phyloP scores from a whole-genome alignment of 805 yeast genomes.

The Yamadazyma ubonensis region DNA sequence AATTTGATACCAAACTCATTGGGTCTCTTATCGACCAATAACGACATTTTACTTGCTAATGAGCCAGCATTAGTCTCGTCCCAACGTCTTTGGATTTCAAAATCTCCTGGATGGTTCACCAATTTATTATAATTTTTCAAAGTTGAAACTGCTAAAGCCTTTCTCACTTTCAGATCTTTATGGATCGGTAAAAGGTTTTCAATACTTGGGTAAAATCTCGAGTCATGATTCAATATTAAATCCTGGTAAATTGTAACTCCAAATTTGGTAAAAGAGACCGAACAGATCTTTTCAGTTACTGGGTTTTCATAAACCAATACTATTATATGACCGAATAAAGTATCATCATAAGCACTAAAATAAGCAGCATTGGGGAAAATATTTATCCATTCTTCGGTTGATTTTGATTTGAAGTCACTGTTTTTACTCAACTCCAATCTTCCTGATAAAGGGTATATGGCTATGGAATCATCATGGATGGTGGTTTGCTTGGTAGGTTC shows the following conservation, averaged over 20 bases:
- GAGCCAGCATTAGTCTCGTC: conserved; percentile 88
- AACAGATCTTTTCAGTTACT: conserved; percentile 45
- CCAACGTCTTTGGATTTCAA: conserved; percentile 44
- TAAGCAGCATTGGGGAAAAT: conserved; percentile 51
- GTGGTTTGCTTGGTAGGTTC: not conserved
- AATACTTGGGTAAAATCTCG: conserved; percentile 78
- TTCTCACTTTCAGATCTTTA: conserved; percentile 59
- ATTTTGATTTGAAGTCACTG: conserved; percentile 12
- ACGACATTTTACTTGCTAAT: conserved; percentile 63
- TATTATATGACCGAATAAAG: conserved; percentile 45
- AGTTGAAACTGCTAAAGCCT: conserved; percentile 72
- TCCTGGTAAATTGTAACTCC: conserved; percentile 64
- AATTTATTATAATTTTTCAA: conserved; percentile 66
- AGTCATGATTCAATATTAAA: conserved; percentile 54
- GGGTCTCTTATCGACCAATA: conserved; percentile 55
- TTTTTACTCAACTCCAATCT: conserved; percentile 20
- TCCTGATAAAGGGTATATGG: conserved; percentile 26
- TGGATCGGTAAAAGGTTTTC: conserved; percentile 56
- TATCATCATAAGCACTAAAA: conserved; percentile 54
- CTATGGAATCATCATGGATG: conserved; percentile 12
- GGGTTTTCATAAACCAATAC: conserved; percentile 52
- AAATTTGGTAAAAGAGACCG: conserved; percentile 57
- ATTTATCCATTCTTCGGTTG: conserved; percentile 33
- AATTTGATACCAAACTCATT: conserved; percentile 55
- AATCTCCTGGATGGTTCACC: conserved; percentile 33